Evolutionary conservation across 192 early-diverging fungal species (phyloP), one percentile per base, ranked within the genome.

Genomic region (Tieghemiomyces parasiticus): DNA sequence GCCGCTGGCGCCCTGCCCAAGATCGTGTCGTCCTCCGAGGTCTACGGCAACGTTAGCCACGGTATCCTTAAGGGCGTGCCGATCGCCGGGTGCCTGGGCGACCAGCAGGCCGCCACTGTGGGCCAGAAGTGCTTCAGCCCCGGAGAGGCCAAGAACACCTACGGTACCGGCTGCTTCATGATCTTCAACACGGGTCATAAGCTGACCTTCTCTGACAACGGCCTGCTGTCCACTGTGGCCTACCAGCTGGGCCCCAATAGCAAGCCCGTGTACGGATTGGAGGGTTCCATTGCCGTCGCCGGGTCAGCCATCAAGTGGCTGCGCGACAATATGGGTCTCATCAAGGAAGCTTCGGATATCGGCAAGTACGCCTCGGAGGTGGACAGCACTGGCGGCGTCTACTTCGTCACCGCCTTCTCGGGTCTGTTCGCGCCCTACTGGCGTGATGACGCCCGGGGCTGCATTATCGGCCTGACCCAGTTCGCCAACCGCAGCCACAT

Each of bases 111-210:
- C 16, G 93, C 93, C 22, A 77, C 92, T 35, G 90, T 96, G 29
- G 93, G 93, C n/a, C 93, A 96, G 67, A 81, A 82, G 60, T 96
- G 93, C 72, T 90, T 91, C 65, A 65, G 80, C 46, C 72, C 81
- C 3, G 93, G 93, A 3, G 83, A 89, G 67, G 83, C 85, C 58
- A 96, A 96, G 77, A 96, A 92, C 75, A 96, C 93, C 9, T 94
- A 94, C 72, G 92, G 93, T 44, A 96, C 93, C 29, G 93, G 91
- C 32, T 92, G 90, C 73, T 96, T 96, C 70, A 91, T 93, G 89
- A 73, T 96, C 51, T 92, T 87, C 75, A 93, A 96, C 79, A 92
- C 89, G 20, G 93, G 93, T 33, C 54, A 67, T 2, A 66, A 78
- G 24, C 78, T 81, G 26, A 84, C 93, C 49, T 68, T 81, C 49